Conservation (phyloP, 2,329 filamentous ascomycete genomes). For the Curvularia sp. region DNA sequence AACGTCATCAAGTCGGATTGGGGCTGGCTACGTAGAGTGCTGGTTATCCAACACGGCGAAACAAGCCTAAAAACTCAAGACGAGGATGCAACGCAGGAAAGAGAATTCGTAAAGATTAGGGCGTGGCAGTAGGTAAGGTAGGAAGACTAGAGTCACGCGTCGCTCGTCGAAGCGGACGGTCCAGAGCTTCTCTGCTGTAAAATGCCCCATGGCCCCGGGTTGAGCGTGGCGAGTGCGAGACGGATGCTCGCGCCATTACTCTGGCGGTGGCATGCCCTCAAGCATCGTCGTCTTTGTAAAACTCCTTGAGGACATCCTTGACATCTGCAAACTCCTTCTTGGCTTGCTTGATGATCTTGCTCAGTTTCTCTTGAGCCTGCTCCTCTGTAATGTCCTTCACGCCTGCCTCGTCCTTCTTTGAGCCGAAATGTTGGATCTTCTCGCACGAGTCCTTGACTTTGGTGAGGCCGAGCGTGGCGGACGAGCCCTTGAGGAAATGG, state of each 20-base stretch:
- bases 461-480: conserved; percentile 86
- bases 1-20: conserved; percentile 3
- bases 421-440: conserved; percentile 93
- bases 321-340: conserved; percentile 80
- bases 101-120: conserved; percentile 13
- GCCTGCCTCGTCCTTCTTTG: conserved; percentile 80
- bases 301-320: conserved; percentile 72
- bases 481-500: conserved; percentile 97
- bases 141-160: conserved; percentile 8
- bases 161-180: conserved; percentile 9
- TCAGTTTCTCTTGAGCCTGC: conserved; percentile 71
- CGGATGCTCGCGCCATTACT: conserved; percentile 15
- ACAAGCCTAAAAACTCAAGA: conserved; percentile 9
- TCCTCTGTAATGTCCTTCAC: conserved; percentile 70
- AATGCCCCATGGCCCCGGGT: neutral
- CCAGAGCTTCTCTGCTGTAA: conserved; percentile 4
- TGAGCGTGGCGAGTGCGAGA: conserved; percentile 21
- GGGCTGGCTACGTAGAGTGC: conserved; percentile 18
- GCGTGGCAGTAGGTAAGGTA: conserved; percentile 6
- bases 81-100: conserved; percentile 10
- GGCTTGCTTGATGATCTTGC: conserved; percentile 71
- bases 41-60: conserved; percentile 16
- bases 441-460: conserved; percentile 94
- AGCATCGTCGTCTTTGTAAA: conserved; percentile 64
- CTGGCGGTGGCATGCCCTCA: conserved; percentile 5